Base-by-base conservation (phyloP, 495 filamentous ascomycete species). In the Hypoxylon lienhwacheense region DNA sequence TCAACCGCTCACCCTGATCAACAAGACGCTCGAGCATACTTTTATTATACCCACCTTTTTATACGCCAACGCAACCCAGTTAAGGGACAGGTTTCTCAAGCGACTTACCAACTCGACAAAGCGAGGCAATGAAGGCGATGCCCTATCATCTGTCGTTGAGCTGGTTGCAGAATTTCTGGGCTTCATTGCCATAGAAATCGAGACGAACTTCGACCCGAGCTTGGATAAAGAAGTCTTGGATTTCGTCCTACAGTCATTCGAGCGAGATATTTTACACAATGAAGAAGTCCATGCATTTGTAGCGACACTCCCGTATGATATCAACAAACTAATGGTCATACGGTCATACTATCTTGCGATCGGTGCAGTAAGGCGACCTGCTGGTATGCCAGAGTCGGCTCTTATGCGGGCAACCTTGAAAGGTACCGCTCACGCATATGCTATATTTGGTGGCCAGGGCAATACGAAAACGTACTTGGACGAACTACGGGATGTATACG, bases 381-480 rank as follows among this genome's bases (percentile, higher is more conserved):
- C 86, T 48, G 86, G 85, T 66, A 73, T 83, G 19, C 89, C 92
- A 55, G 84, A 90, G 46, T 92, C 90, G 19, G 89, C 89, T 11
- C 78, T 95, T 16, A 83, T 91, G 71, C 82, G 89, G 11, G 87
- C 87, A 22, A 86, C 86, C 7, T 77, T 76, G 1, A 88, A 91
- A 43, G 79, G 78, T 26, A 80, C 81, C 31, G 89, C 87, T 5
- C 78, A 74, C 43, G 73, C 92, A 29, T 93, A 91, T 70, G 84
- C 86, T 16, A 83, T 93, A 37, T 91, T 92, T 50, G 89, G 89
- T 22, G 89, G 89, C 12, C 89, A 95, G 67, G 89, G 89, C 28
- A 95, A 92, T 66, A 92, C 92, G 48, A 90, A 93, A 66, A 89
- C 92, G 64, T 95, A 93, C 68, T 91, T 93, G 64, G 88, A 92